These are phyloP conservation scores for Paraglomus occultum DNA, from an alignment of 192 early-diverging fungal genomes.

Conservation along the genomic window DNA sequence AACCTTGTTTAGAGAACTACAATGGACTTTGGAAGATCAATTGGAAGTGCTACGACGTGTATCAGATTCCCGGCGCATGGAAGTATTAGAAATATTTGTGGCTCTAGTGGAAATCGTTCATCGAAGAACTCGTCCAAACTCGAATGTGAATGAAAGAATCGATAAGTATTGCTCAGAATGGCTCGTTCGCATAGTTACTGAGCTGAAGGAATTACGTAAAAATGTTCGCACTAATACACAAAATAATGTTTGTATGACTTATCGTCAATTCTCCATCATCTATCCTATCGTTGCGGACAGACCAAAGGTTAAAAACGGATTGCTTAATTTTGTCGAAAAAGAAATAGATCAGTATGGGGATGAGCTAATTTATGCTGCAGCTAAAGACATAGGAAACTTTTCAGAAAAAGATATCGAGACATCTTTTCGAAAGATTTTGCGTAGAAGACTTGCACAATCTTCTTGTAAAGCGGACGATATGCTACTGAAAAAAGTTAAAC, in stretches of 20 bases:
- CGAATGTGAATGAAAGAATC: background rate
- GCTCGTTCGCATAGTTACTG: background rate
- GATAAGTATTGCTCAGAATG: background rate
- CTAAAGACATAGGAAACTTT: background rate
- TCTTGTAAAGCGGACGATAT: background rate
- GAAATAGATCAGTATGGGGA: background rate
- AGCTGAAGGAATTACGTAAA: background rate
- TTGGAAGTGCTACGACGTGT: background rate
- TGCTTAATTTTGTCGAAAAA: background rate
- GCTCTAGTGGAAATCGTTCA: background rate
- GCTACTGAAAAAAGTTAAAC: background rate
- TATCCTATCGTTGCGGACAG: background rate
- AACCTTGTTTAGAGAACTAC: background rate
- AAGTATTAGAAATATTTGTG: background rate
- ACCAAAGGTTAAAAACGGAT: background rate
- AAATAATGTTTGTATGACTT: background rate
- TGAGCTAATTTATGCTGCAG: background rate
- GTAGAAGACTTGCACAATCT: background rate
- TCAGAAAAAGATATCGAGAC: background rate
- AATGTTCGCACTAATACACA: background rate
- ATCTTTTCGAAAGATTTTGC: background rate
- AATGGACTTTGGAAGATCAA: background rate
- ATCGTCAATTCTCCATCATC: background rate
- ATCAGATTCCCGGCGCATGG: background rate
- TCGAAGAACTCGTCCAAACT: background rate